Conservation (phyloP, 345 rosid species). For the Moricandia arvensis region DNA sequence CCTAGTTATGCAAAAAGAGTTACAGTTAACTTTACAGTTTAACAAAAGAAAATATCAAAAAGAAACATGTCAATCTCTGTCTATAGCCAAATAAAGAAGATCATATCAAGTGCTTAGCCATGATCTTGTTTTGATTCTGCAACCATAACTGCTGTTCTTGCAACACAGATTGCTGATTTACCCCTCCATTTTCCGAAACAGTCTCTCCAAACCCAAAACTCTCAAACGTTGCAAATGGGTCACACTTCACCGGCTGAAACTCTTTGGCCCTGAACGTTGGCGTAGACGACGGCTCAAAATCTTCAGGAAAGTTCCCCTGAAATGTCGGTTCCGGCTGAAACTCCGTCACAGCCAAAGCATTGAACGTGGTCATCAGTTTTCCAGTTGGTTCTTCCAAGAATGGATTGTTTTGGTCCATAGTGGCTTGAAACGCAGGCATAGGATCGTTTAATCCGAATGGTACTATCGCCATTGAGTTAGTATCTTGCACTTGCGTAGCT, state of each 20-base stretch:
- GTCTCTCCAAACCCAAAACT: conserved; percentile 31
- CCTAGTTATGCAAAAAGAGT: conserved; percentile 19
- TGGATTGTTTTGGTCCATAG: conserved; percentile 44
- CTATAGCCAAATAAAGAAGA: conserved; percentile 8
- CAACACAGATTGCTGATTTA: conserved; percentile 43
- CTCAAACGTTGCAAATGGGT: conserved; percentile 52
- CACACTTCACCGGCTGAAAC: conserved; percentile 29
- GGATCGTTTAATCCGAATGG: conserved; percentile 27
- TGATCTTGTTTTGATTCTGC: conserved; percentile 69
- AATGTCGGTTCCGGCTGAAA: conserved; percentile 53
- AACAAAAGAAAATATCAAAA: background rate
- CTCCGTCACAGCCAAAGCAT: conserved; percentile 22
- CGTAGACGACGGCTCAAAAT: conserved; percentile 30
- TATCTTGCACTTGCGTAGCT: conserved; percentile 29
- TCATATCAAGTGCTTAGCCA: conserved; percentile 52
- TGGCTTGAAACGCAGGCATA: conserved; percentile 10
- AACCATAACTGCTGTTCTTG: conserved; percentile 70
- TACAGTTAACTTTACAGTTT: conserved; percentile 7
- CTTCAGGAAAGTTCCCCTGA: conserved; percentile 40
- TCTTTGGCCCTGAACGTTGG: conserved; percentile 31
- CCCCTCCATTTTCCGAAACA: conserved; percentile 26
- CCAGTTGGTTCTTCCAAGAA: conserved; percentile 42
- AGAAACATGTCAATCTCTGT: conserved; percentile 23
- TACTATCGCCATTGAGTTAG: conserved; percentile 23
- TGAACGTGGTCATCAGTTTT: conserved; percentile 2